phyloP scores from a whole-genome alignment of 441 rosid genomes.

The Francoa sonchifolia region DNA sequence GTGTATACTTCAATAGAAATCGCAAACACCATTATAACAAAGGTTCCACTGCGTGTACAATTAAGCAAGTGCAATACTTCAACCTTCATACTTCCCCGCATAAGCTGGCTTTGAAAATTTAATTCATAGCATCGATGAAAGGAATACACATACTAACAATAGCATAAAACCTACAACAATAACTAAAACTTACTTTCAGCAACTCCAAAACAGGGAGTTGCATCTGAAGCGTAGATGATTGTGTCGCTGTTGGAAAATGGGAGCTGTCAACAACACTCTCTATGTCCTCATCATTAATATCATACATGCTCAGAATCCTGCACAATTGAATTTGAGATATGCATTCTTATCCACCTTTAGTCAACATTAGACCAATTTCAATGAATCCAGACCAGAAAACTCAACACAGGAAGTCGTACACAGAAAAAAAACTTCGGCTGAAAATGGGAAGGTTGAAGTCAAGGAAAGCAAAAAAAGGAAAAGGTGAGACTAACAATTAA shows the following conservation, averaged over 20 bases:
- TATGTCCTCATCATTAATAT: slow-evolving; percentile 68
- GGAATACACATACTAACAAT: neutral
- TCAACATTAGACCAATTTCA: too few species aligned
- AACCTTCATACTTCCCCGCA: too few species aligned
- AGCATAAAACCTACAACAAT: neutral
- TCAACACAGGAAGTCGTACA: too few species aligned
- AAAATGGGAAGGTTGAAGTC: neutral
- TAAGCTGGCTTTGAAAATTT: slow-evolving; percentile 1
- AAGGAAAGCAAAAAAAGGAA: slow-evolving; percentile 3
- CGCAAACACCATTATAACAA: slow-evolving; percentile 3
- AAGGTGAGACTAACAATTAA: too few species aligned
- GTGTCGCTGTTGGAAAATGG: slow-evolving; percentile 29
- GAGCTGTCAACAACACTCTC: slow-evolving; percentile 49
- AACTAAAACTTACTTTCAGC: slow-evolving; percentile 64
- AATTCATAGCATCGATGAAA: neutral
- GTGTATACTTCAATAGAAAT: neutral
- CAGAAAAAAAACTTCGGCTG: neutral
- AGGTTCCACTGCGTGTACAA: too few species aligned
- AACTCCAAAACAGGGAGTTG: slow-evolving; percentile 85
- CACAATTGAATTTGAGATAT: slow-evolving; percentile 9
- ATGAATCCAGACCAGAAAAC: too few species aligned
- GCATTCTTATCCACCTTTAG: neutral
- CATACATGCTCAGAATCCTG: slow-evolving; percentile 88
- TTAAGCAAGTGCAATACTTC: too few species aligned
- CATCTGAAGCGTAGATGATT: slow-evolving; percentile 50